Evolutionary conservation across 331 rosid species (phyloP), one percentile per base, ranked within the genome.

Genomic region (Erythrophleum ivorense): DNA sequence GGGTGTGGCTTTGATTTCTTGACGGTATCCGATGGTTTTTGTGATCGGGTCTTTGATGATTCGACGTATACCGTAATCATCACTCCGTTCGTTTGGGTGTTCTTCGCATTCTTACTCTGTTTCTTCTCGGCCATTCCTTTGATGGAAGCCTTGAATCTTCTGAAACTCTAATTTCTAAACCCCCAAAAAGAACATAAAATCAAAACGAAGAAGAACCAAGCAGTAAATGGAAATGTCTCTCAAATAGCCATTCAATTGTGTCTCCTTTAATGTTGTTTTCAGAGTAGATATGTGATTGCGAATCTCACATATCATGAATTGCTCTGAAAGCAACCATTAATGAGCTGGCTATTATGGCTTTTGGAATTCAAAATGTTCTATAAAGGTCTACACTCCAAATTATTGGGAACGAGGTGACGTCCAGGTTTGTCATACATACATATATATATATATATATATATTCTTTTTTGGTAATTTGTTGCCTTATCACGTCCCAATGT

Each of bases 61-160:
- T 91, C 94, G 1, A 50, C 84, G 69, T 90, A 91, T 43, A 90
- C 89, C 36, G 82, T 89, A 86, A 93, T 90, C 76, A 90, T 79
- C 12, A 90, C 92, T 57, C 90, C 89, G 12, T 83, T 82, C 31
- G 68, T 31, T 63, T 76, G 71, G 15, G n/a, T 54, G 21, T n/a
- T 13, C 0, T 58, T 71, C 19, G 1, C 76, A 60, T 65, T 77
- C 49, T 43, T 16, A 19, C 38, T 80, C 57, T 75, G 84, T 57
- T 81, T 71, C 81, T 82, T 79, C 58, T 81, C 82, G 59, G 46
- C 75, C 40, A 55, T 84, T 9, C 78, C 67, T 69, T 79, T 80
- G 67, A 4, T 1, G 40, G 40, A 36, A 36, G 40, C 40, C 68
- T 66, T 64, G 16, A 41, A 64, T 46, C 38, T 46, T 50, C 64